phyloP scores from a whole-genome alignment of 202 grass and related monocot genomes.

The Schoenoplectus tabernaemontani region DNA sequence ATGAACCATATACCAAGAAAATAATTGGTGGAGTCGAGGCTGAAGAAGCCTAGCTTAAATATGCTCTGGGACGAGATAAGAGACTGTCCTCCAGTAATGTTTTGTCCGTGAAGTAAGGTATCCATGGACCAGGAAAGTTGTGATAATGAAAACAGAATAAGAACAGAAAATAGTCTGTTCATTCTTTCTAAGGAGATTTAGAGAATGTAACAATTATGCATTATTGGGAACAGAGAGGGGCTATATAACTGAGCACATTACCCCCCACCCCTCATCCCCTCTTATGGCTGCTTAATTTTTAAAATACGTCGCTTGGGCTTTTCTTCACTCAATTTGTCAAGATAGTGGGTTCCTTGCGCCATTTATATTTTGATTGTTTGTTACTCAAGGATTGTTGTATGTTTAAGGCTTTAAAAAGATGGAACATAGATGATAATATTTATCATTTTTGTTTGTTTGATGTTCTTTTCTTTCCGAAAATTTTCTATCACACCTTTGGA shows the following conservation, averaged over 20 bases:
- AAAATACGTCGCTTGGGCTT: too few relatives aligned
- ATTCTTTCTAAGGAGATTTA: background rate
- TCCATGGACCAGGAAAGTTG: background rate
- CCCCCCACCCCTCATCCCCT: background rate
- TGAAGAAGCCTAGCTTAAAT: slow-evolving; percentile 74
- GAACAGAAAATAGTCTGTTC: background rate
- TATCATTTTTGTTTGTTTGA: background rate
- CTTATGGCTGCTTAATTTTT: background rate
- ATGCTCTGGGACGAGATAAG: slow-evolving; percentile 34
- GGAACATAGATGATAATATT: background rate
- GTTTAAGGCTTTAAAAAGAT: background rate
- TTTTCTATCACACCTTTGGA: background rate
- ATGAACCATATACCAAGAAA: slow-evolving; percentile 68
- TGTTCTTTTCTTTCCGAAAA: background rate
- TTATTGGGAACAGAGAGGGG: background rate
- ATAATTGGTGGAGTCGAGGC: slow-evolving; percentile 4
- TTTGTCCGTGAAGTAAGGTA: background rate
- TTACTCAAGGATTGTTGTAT: background rate
- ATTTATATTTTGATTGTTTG: background rate
- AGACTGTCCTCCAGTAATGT: slow-evolving; percentile 37
- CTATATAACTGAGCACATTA: background rate
- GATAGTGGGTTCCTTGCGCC: background rate
- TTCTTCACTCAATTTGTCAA: too few relatives aligned
- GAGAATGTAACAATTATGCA: background rate
- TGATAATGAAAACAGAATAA: background rate